These are phyloP conservation scores for Cinnamomum chago DNA, from an alignment of 164 flowering plant species.

Conservation along the genomic window DNA sequence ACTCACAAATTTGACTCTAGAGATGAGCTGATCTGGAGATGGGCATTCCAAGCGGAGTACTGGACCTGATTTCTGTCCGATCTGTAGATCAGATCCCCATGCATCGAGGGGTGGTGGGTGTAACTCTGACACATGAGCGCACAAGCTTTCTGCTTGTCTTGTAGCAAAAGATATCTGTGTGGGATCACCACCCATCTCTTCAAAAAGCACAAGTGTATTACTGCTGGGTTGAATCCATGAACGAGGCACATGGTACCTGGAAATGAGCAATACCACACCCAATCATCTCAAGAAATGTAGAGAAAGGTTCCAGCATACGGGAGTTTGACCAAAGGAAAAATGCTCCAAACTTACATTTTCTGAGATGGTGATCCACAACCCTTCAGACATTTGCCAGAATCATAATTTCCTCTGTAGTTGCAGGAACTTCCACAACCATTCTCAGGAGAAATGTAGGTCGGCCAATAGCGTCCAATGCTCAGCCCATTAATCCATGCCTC, in stretches of 20 bases:
- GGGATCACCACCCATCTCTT: constrained; percentile 89
- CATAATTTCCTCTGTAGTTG: constrained; percentile 64
- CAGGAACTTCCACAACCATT: constrained; percentile 64
- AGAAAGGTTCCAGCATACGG: neutral
- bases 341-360: constrained; percentile 42
- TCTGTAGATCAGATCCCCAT: constrained; percentile 41
- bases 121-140: constrained; percentile 63
- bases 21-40: constrained; percentile 53
- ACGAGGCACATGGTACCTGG: constrained; percentile 86
- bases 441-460: constrained; percentile 46
- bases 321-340: neutral
- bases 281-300: neutral
- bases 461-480: constrained; percentile 98
- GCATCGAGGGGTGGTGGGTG: constrained; percentile 71
- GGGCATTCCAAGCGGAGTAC: constrained; percentile 63
- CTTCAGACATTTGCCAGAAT: constrained; percentile 62
- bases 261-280: constrained; percentile 11
- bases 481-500: constrained; percentile 99
- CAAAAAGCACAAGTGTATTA: constrained; percentile 77
- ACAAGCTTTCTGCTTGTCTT: constrained; percentile 43
- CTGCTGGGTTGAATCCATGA: constrained; percentile 68
- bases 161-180: constrained; percentile 55
- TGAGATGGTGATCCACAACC: constrained; percentile 90
- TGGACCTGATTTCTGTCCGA: constrained; percentile 41
- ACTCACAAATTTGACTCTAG: constrained; percentile 86